Conservation (phyloP, 2,329 filamentous ascomycete genomes). For the Neurospora crassa region DNA sequence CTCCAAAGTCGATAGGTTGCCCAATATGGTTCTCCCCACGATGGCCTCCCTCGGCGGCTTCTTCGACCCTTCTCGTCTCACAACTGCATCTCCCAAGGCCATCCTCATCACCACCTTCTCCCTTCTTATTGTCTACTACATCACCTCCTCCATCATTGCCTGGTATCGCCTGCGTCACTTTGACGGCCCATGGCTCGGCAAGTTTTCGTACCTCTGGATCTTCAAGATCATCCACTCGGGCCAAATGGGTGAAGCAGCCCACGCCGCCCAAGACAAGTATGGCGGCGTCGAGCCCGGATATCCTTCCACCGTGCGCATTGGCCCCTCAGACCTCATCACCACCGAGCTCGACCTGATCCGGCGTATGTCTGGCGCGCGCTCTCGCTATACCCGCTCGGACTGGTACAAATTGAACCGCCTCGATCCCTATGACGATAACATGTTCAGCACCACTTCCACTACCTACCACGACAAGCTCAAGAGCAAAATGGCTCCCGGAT, state of each 20-base stretch:
- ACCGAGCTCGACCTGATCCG: slow-evolving; percentile 24
- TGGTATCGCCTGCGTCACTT: slow-evolving; percentile 19
- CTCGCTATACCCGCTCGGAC: slow-evolving; percentile 20
- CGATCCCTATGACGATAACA: slow-evolving; percentile 36
- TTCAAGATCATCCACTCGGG: slow-evolving; percentile 16
- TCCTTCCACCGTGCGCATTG: slow-evolving; percentile 23
- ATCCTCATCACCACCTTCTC: background rate
- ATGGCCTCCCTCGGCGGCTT: background rate
- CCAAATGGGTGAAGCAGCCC: slow-evolving; percentile 17
- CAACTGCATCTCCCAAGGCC: background rate
- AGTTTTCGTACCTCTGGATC: slow-evolving; percentile 26
- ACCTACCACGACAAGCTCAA: slow-evolving; percentile 22
- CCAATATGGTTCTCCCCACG: background rate
- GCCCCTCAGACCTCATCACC: slow-evolving; percentile 27
- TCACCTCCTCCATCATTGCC: slow-evolving; percentile 8
- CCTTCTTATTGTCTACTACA: slow-evolving; percentile 8
- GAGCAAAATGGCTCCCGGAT: slow-evolving; percentile 17
- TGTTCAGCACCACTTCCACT: slow-evolving; percentile 32
- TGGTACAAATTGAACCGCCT: slow-evolving; percentile 39
- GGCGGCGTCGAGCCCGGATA: slow-evolving; percentile 7
- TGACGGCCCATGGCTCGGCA: slow-evolving; percentile 19
- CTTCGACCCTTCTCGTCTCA: background rate
- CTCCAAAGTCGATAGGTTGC: background rate
- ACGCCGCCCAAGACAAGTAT: slow-evolving; percentile 15
- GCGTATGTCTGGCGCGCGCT: slow-evolving; percentile 21